Evolutionary conservation across 257 asterid genomes (phyloP).

Genomic region (Coffea eugenioides): DNA sequence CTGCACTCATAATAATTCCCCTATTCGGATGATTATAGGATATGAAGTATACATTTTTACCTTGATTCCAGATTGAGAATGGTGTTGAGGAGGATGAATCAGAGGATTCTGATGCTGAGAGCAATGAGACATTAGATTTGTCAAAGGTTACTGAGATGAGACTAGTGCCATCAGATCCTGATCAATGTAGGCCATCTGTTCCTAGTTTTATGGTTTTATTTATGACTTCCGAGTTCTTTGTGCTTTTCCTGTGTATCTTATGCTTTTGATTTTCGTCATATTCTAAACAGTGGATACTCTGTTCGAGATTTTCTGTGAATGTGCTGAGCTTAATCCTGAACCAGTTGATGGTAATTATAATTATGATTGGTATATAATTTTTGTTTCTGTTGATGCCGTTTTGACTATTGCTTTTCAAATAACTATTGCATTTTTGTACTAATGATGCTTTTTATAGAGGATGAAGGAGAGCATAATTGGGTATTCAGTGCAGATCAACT

Average conservation of each 20-base stretch:
- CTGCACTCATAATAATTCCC: background rate
- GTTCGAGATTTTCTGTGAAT: conserved; percentile 79
- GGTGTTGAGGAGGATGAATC: conserved; percentile 66
- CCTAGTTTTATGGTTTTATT: background rate
- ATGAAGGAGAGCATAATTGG: conserved; percentile 74
- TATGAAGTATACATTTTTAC: background rate
- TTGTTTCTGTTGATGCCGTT: background rate
- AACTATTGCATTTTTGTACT: conserved; percentile 6
- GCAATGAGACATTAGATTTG: conserved; percentile 45
- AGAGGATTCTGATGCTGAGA: conserved; percentile 71
- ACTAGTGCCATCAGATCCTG: conserved; percentile 83
- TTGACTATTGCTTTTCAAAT: conserved; percentile 3
- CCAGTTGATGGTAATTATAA: conserved; percentile 53
- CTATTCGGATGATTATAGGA: background rate
- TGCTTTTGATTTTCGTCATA: conserved; percentile 7
- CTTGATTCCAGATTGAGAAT: conserved; percentile 61
- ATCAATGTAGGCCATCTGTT: conserved; percentile 44
- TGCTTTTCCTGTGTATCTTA: background rate
- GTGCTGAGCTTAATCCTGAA: conserved; percentile 97
- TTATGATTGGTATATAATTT: conserved; percentile 2
- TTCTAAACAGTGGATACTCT: conserved; percentile 66
- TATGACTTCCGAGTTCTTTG: background rate
- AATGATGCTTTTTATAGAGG: conserved; percentile 38
- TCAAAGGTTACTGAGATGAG: conserved; percentile 85
- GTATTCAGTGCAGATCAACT: conserved; percentile 79